These are phyloP conservation scores for Phytophthora lateralis DNA, from an alignment of 352 stramenopile species.

Conservation along the genomic window DNA sequence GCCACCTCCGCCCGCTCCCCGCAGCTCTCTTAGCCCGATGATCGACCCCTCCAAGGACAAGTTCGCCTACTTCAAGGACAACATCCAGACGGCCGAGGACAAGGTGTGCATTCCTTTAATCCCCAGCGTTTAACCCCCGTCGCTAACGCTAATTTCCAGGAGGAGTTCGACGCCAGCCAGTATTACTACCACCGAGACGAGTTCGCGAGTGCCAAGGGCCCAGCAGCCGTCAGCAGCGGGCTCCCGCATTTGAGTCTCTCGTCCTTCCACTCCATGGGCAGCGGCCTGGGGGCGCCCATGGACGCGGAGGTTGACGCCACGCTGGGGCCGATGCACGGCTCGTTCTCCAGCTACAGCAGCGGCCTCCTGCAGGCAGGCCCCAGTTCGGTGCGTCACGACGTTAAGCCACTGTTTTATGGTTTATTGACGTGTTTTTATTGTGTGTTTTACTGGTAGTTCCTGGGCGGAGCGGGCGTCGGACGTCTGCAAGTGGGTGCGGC, in stretches of 20 bases:
- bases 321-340: conserved; percentile 25
- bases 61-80: conserved; percentile 91
- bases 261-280: conserved; percentile 57
- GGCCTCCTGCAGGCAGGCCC: conserved; percentile 43
- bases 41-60: conserved; percentile 90
- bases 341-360: conserved; percentile 55
- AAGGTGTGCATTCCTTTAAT: conserved; percentile 47
- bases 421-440: conserved; percentile 8
- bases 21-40: conserved; percentile 35
- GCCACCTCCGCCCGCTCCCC: no score
- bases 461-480: conserved; percentile 44
- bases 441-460: conserved; percentile 48
- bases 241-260: conserved; percentile 50
- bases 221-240: conserved; percentile 26
- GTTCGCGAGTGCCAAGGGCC: conserved; percentile 46
- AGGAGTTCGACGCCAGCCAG: conserved; percentile 88
- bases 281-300: conserved; percentile 34
- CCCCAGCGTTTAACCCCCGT: background rate
- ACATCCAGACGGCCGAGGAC: conserved; percentile 88
- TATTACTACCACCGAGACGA: conserved; percentile 90
- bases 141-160: conserved; percentile 10
- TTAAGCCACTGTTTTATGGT: background rate
- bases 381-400: conserved; percentile 44
- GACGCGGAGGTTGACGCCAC: conserved; percentile 34
- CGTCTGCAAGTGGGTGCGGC: conserved; percentile 36